Evolutionary conservation across 441 rosid species (phyloP).

Genomic region (Eruca vesicaria): DNA sequence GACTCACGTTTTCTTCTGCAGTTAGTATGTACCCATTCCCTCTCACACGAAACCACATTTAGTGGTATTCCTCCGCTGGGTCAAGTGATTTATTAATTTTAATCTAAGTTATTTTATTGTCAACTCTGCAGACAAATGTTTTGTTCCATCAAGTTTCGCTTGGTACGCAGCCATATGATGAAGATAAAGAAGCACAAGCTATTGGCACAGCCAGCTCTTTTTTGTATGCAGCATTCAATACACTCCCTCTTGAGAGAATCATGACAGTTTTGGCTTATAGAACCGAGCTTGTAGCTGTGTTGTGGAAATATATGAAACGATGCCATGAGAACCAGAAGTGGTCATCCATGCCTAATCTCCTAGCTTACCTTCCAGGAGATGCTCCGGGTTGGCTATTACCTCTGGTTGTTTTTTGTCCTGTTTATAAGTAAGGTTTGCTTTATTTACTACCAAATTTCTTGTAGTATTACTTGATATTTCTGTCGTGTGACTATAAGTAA

Average conservation of each 20-base stretch:
- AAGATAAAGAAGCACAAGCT: slow-evolving; percentile 76
- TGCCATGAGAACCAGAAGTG: slow-evolving; percentile 88
- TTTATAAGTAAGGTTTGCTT: slow-evolving; percentile 79
- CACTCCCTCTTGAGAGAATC: slow-evolving; percentile 76
- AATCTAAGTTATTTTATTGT: slow-evolving; percentile 8
- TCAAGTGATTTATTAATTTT: slow-evolving; percentile 12
- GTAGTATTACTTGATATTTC: neutral
- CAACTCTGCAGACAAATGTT: slow-evolving; percentile 70
- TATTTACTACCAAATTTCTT: neutral
- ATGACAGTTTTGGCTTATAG: slow-evolving; percentile 94
- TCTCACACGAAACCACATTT: slow-evolving; percentile 4
- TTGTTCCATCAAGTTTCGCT: slow-evolving; percentile 63
- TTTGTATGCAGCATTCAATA: slow-evolving; percentile 77
- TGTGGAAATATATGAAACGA: slow-evolving; percentile 91
- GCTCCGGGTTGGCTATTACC: slow-evolving; percentile 96
- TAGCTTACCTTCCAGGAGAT: slow-evolving; percentile 73
- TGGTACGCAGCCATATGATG: slow-evolving; percentile 39
- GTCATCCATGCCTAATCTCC: slow-evolving; percentile 62
- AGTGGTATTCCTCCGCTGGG: slow-evolving; percentile 20
- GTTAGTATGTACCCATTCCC: slow-evolving; percentile 59
- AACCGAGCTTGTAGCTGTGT: slow-evolving; percentile 88
- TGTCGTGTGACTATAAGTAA: slow-evolving; percentile 5
- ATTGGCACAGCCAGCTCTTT: slow-evolving; percentile 95
- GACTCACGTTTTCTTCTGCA: slow-evolving; percentile 88
- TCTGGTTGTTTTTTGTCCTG: slow-evolving; percentile 94